Evolutionary conservation across 2,329 filamentous ascomycete species (phyloP), one percentile per base, ranked within the genome.

Genomic region (Bretziella fagacearum): DNA sequence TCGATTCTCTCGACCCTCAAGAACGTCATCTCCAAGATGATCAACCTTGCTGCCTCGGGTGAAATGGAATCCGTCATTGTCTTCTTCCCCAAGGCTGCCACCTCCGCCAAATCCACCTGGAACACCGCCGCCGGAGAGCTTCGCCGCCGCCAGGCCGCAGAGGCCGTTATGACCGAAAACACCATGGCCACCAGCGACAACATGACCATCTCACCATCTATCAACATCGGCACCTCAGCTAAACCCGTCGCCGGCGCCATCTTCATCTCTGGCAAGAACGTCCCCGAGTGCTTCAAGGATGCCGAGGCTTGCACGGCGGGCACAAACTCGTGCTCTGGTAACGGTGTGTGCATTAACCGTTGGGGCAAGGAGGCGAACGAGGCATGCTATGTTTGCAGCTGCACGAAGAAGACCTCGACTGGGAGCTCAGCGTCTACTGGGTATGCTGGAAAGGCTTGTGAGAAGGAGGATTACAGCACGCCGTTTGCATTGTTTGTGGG

Each of bases 401-500:
- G 91, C 66, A 65, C 67, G 46, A 65, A 72, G 35, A 81, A 77
- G 25, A 61, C 66, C 27, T 66, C 69, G 44, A 66, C 69, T 37
- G 60, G 60, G n/a, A 68, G 63, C 13, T 66, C 70, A 30, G 77
- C 77, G 61, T 74, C 77, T 11, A 76, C 76, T 0, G 71, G 79
- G 58, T 96, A 86, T 85, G 89, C 79, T 43, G 91, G 91, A 13
- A 68, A 76, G 30, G 80, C 81, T 40, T 98, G 91, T 66, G 78
- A 91, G 59, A 98, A 96, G 75, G 74, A 80, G 61, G 89, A 98
- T 58, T 69, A 96, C 45, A 93, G 85, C 60, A 74, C 79, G 23
- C 79, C 82, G 4, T 96, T 98, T 65, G 93, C 86, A 76, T 66
- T 98, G 44, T 78, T 98, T 56, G 73, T 75, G 10, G 77, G 79